A percentile compares a stretch with the other conserved stretches of the same genome.
phyloP scores from a whole-genome alignment of 1,284 basidiomycete species.

The Apiotrichum porosum region DNA sequence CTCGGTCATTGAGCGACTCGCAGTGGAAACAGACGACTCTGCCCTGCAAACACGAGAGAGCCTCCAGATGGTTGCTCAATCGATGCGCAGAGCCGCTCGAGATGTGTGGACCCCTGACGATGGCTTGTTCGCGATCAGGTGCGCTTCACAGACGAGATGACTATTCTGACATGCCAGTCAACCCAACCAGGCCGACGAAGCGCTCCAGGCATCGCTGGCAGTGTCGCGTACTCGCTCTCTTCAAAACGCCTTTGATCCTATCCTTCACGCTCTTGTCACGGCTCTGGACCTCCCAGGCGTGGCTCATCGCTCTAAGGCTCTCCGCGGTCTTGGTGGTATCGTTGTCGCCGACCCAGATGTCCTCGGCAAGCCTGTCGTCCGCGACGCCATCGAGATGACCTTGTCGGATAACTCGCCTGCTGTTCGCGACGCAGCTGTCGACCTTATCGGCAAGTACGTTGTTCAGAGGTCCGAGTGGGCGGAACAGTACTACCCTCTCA shows the following conservation, averaged over 20 bases:
- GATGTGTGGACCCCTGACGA: constrained; percentile 34
- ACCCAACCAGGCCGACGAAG: constrained; percentile 26
- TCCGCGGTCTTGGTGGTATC: constrained; percentile 77
- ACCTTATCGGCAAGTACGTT: constrained; percentile 91
- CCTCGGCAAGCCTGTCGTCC: constrained; percentile 52
- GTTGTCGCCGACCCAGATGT: constrained; percentile 81
- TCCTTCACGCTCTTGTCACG: constrained; percentile 67
- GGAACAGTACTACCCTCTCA: constrained; percentile 74
- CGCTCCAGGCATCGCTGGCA: constrained; percentile 55
- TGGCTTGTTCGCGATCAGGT: constrained; percentile 35
- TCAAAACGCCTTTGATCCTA: constrained; percentile 69
- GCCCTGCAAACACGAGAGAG: constrained; percentile 21
- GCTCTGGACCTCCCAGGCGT: constrained; percentile 76
- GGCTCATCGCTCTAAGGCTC: constrained; percentile 82
- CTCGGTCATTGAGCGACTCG: constrained; percentile 30
- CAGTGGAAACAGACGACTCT: constrained; percentile 21
- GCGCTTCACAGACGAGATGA: too few species aligned
- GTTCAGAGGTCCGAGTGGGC: constrained; percentile 78
- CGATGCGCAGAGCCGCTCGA: constrained; percentile 19
- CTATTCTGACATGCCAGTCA: too few species aligned
- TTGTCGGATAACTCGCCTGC: constrained; percentile 83
- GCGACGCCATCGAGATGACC: constrained; percentile 82
- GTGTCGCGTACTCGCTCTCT: constrained; percentile 69
- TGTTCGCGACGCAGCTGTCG: constrained; percentile 92
- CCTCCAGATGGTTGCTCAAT: constrained; percentile 21